These are phyloP conservation scores for Extremus antarcticus DNA, from an alignment of 495 filamentous ascomycete genomes.

Conservation along the genomic window DNA sequence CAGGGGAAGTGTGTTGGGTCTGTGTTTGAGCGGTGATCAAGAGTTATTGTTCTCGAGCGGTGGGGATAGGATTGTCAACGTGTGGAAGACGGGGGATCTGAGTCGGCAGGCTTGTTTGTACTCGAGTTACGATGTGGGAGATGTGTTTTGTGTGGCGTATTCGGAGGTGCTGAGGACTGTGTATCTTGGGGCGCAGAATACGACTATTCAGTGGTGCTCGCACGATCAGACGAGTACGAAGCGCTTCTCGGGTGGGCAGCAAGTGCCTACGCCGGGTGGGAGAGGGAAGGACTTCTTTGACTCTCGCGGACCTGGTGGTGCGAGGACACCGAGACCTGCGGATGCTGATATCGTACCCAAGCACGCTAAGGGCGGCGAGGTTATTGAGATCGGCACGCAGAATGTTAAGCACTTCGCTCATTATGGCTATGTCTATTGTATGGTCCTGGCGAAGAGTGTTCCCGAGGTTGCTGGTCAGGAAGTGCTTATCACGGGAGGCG, in stretches of 20 bases:
- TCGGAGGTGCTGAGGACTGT: slow-evolving; percentile 65
- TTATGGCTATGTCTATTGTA: slow-evolving; percentile 90
- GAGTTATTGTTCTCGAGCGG: slow-evolving; percentile 82
- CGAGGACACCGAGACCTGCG: slow-evolving; percentile 48
- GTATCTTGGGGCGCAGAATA: slow-evolving; percentile 91
- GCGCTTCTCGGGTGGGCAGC: slow-evolving; percentile 49
- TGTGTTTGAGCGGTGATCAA: slow-evolving; percentile 65
- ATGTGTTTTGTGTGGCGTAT: slow-evolving; percentile 87
- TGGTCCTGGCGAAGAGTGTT: slow-evolving; percentile 65
- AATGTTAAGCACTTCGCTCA: slow-evolving; percentile 84
- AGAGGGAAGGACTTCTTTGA: slow-evolving; percentile 94
- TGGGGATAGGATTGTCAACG: slow-evolving; percentile 86
- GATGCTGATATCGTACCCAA: slow-evolving; percentile 23
- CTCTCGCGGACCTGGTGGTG: slow-evolving; percentile 72
- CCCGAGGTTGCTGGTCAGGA: slow-evolving; percentile 57
- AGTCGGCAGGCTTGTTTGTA: slow-evolving; percentile 77
- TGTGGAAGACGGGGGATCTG: slow-evolving; percentile 40
- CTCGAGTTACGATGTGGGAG: slow-evolving; percentile 87
- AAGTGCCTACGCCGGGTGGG: slow-evolving; percentile 32
- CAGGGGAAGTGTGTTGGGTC: slow-evolving; percentile 75
- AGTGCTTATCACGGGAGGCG: slow-evolving; percentile 77
- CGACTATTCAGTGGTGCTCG: slow-evolving; percentile 73
- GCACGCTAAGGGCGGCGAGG: slow-evolving; percentile 43
- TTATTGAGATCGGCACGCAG: slow-evolving; percentile 71
- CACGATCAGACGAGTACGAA: slow-evolving; percentile 43